Base-by-base conservation (phyloP, 176 grass and related monocot species). In the Triticum monococcum region DNA sequence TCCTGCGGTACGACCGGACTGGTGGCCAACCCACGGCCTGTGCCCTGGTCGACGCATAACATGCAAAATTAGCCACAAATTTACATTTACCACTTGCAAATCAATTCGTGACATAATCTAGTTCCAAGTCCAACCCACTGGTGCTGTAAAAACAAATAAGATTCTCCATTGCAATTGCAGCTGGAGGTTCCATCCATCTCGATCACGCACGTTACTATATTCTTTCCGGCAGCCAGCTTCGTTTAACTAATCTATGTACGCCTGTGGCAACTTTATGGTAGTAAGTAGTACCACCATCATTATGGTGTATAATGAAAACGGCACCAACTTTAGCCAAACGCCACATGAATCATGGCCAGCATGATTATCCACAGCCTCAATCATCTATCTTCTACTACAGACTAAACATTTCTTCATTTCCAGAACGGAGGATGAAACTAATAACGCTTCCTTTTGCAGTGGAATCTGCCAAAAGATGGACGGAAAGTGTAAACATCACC, bases 11-110 rank as follows among this genome's bases (percentile, higher is more conserved):
- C 6, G 96, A 95, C 77, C 96, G 86, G 32, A 98, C 96, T 14
- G 96, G 96, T 76, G 96, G 96, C 96, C 96, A 98, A 84, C 96
- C 96, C 75, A 98, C 96, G 45, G 89, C 96, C 81, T 95, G 91
- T 54, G 88, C 96, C 86, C 96, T 98, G 90, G 68, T 30, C 84
- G 88, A 68, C 31, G 52, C 46, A n/a, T 6, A 25, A 63, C 30
- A 40, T 1, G 11, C 9, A 13, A 30, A 38, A 33, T 59, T 68
- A 37, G 76, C 48, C 69, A 20, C 54, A 31, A 17, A 67, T 45
- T 41, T 52, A 17, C 40, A 68, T 85, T 78, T 68, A 12, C 65
- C 54, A 45, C 60, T 33, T 84, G 26, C 7, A 26, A 46, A 20
- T 78, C 24, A 30, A 3, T 40, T 84, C 1, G 14, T 52, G 0